Percentiles rank a stretch among this genome's conserved stretches.
Conservation (phyloP, 148 eudicot genomes). For the Cornus kousa region DNA sequence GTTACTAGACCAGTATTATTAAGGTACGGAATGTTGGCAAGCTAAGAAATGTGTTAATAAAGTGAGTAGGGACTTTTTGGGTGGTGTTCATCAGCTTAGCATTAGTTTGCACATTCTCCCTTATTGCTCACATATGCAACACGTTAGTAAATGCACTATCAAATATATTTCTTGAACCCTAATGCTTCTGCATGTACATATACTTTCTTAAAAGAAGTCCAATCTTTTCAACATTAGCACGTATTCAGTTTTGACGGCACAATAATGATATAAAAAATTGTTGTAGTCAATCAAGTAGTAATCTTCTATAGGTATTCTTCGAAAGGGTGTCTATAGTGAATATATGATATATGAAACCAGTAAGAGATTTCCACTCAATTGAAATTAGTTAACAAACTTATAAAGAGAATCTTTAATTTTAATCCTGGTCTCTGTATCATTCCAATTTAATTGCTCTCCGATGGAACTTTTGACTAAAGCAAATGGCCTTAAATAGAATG, state of each 20-base stretch:
- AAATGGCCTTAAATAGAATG: too few species aligned
- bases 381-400: background rate
- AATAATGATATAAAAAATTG: too few species aligned
- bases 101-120: background rate
- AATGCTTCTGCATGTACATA: background rate
- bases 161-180: background rate
- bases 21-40: too few species aligned
- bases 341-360: background rate
- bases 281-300: background rate
- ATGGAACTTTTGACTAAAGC: too few species aligned
- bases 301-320: background rate
- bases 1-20: too few species aligned
- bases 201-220: background rate
- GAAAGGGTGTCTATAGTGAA: background rate
- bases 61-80: background rate
- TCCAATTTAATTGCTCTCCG: background rate
- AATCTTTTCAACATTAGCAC: background rate
- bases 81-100: background rate
- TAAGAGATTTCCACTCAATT: background rate
- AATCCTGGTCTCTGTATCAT: too few species aligned
- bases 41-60: too few species aligned
- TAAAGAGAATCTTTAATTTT: too few species aligned
- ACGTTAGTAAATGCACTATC: background rate
- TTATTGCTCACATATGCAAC: background rate
- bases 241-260: too few species aligned